Percentiles rank a stretch among this genome's conserved stretches.
phyloP scores from a whole-genome alignment of 1,139 yeast species.

The Blastobotrys illinoisensis region DNA sequence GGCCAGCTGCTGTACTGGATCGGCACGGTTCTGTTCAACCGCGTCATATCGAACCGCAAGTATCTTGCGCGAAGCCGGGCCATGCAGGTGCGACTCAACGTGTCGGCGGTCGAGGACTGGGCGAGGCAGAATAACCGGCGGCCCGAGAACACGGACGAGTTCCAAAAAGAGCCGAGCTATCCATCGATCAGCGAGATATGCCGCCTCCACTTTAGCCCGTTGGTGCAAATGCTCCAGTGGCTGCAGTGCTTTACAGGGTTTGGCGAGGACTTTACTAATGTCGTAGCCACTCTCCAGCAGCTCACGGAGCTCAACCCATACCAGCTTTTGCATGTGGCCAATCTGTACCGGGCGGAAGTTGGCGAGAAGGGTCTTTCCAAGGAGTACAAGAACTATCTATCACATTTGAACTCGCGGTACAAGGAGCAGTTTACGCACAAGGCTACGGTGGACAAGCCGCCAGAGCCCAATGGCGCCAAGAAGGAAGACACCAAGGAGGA shows the following conservation, averaged over 20 bases:
- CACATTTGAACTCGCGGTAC: slow-evolving; percentile 30
- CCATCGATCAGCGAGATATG: slow-evolving; percentile 44
- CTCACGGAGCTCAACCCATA: slow-evolving; percentile 52
- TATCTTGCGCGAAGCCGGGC: slow-evolving; percentile 80
- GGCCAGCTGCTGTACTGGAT: slow-evolving; percentile 78
- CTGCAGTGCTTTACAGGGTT: slow-evolving; percentile 73
- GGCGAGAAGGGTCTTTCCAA: slow-evolving; percentile 50
- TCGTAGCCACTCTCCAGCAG: slow-evolving; percentile 45
- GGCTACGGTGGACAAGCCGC: slow-evolving; percentile 13
- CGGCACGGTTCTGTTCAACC: slow-evolving; percentile 66
- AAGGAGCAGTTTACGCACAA: slow-evolving; percentile 21
- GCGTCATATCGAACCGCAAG: slow-evolving; percentile 57
- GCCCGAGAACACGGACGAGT: slow-evolving; percentile 40
- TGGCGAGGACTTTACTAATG: slow-evolving; percentile 52
- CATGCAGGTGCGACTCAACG: slow-evolving; percentile 78
- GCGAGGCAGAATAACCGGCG: slow-evolving; percentile 68
- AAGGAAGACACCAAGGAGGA: slow-evolving; percentile 8
- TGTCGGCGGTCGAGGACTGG: slow-evolving; percentile 92
- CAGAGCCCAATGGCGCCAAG: slow-evolving; percentile 5
- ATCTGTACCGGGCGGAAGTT: slow-evolving; percentile 79
- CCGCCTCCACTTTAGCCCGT: slow-evolving; percentile 61
- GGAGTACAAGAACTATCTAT: slow-evolving; percentile 33
- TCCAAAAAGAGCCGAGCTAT: slow-evolving; percentile 23
- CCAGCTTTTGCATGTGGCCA: slow-evolving; percentile 66
- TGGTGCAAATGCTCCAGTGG: slow-evolving; percentile 83